Evolutionary conservation across 805 yeast species (phyloP).

Genomic region (Ogataea allantospora): DNA sequence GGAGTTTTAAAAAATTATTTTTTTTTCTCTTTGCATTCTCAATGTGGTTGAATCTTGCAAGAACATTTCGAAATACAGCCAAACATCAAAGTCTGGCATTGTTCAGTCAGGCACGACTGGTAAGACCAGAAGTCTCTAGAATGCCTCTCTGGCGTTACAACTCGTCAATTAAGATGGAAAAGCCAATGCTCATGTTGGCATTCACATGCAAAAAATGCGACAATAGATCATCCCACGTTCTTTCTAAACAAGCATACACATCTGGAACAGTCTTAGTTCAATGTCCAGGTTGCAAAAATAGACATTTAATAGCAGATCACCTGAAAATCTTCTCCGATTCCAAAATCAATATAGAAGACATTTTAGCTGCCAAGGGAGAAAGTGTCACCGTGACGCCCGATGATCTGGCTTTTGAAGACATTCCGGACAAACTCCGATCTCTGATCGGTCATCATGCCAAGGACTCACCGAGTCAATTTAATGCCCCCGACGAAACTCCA

Average conservation of each 20-base stretch:
- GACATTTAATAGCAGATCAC: conserved; percentile 91
- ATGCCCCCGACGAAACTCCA: conserved; percentile 14
- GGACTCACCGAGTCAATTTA: conserved; percentile 61
- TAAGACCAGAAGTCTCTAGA: background rate
- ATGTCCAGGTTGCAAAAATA: conserved; percentile 86
- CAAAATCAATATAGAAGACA: conserved; percentile 74
- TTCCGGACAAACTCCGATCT: conserved; percentile 53
- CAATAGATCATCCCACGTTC: conserved; percentile 81
- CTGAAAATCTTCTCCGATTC: conserved; percentile 79
- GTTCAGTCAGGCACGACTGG: background rate
- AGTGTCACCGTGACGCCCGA: conserved; percentile 59
- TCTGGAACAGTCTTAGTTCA: conserved; percentile 83
- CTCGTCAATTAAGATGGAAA: conserved; percentile 52
- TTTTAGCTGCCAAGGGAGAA: conserved; percentile 74
- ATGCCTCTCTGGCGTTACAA: background rate
- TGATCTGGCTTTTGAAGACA: conserved; percentile 68
- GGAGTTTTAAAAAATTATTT: background rate
- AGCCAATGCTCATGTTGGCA: conserved; percentile 81
- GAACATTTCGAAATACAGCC: background rate
- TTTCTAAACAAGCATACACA: conserved; percentile 88
- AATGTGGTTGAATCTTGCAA: background rate
- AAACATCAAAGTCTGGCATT: background rate
- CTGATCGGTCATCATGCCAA: conserved; percentile 65
- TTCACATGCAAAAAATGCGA: conserved; percentile 90
- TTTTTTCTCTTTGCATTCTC: conserved; percentile 7